These are phyloP conservation scores for Cercospora sesami DNA, from an alignment of 2,329 filamentous ascomycete species.

Conservation along the genomic window DNA sequence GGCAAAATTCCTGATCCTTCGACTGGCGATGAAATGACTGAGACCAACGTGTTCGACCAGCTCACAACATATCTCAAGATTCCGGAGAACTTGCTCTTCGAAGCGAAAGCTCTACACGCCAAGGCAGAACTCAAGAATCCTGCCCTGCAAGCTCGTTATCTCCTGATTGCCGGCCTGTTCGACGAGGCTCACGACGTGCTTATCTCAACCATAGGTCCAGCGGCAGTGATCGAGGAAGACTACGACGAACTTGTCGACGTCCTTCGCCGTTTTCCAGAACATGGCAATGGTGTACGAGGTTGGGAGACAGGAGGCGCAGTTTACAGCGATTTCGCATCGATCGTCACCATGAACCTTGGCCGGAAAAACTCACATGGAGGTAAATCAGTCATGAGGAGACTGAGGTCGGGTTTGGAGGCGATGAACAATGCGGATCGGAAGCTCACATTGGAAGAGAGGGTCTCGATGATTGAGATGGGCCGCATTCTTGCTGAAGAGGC, in stretches of 20 bases:
- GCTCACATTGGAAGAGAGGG: slow-evolving; percentile 55
- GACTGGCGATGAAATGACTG: slow-evolving; percentile 16
- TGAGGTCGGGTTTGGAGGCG: slow-evolving; percentile 41
- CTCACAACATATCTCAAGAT: slow-evolving; percentile 62
- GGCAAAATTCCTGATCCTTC: slow-evolving; percentile 57
- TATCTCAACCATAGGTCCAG: slow-evolving; percentile 75
- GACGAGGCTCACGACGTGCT: slow-evolving; percentile 83
- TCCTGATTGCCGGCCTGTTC: slow-evolving; percentile 66
- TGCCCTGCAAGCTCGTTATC: slow-evolving; percentile 70
- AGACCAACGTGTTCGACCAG: slow-evolving; percentile 26
- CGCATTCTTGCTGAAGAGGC: slow-evolving; percentile 68
- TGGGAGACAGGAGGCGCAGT: slow-evolving; percentile 81
- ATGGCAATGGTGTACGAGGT: slow-evolving; percentile 51
- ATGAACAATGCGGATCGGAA: slow-evolving; percentile 46
- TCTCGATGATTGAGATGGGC: slow-evolving; percentile 81
- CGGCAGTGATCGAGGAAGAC: slow-evolving; percentile 78
- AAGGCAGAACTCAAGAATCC: slow-evolving; percentile 70
- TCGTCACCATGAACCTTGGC: slow-evolving; percentile 29
- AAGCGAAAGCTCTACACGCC: slow-evolving; percentile 80
- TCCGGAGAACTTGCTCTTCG: slow-evolving; percentile 77
- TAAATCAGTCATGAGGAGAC: slow-evolving; percentile 30
- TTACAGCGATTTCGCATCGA: slow-evolving; percentile 51
- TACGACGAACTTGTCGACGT: slow-evolving; percentile 68
- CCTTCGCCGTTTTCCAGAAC: slow-evolving; percentile 66
- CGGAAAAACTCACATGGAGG: slow-evolving; percentile 38